Evolutionary conservation across 805 yeast genomes (phyloP).

Genomic region (Henningerozyma blattae): DNA sequence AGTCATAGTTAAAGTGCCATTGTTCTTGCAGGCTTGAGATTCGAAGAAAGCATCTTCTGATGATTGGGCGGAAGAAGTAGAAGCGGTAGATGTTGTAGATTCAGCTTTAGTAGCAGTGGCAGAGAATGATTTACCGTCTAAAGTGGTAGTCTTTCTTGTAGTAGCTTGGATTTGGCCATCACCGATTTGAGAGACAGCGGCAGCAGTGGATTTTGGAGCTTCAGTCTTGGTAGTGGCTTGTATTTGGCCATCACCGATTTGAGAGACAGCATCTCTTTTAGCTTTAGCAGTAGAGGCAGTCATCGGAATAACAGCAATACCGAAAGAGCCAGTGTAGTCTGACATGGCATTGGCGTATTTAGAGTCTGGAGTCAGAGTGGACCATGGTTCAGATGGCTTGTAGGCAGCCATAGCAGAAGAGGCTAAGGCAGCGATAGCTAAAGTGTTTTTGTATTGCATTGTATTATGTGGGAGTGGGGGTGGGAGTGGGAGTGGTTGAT

Average conservation of each 20-base stretch:
- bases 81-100: slow-evolving; percentile 28
- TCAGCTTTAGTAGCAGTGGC: slow-evolving; percentile 28
- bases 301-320: slow-evolving; percentile 32
- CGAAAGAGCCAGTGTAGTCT: slow-evolving; percentile 28
- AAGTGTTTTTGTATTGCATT: slow-evolving; percentile 20
- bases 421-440: slow-evolving; percentile 22
- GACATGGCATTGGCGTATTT: slow-evolving; percentile 28
- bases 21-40: slow-evolving; percentile 32
- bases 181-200: slow-evolving; percentile 30
- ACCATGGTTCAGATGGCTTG: slow-evolving; percentile 28
- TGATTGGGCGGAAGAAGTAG: slow-evolving; percentile 28
- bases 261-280: slow-evolving; percentile 20
- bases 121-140: slow-evolving; percentile 22
- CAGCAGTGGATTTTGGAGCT: slow-evolving; percentile 20
- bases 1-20: slow-evolving; percentile 39
- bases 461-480: no score
- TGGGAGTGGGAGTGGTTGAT: no score
- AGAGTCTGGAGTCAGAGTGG: slow-evolving; percentile 31
- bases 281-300: slow-evolving; percentile 23
- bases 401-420: slow-evolving; percentile 17
- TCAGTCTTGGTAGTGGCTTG: no score
- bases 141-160: slow-evolving; percentile 24
- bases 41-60: slow-evolving; percentile 24
- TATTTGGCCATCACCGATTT: slow-evolving; percentile 8
- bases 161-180: slow-evolving; percentile 34